Evolutionary conservation across 1,284 basidiomycete genomes (phyloP), one percentile per base, ranked within the genome.

Genomic region (Bjerkandera adusta): DNA sequence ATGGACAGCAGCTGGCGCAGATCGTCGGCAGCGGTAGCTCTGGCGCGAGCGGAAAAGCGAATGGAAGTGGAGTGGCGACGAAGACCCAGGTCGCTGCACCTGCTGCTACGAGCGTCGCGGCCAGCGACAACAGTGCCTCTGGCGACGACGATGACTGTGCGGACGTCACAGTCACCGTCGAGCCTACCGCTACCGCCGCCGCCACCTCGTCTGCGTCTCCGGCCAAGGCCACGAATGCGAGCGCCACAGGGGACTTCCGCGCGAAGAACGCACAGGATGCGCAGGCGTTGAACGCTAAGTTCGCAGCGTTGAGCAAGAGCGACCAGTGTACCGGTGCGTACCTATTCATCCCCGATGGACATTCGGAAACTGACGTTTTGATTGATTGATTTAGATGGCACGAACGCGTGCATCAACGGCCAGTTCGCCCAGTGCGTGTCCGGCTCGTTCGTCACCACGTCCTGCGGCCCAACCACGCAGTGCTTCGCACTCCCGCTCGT

Each of bases 401-500:
- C 76, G 27, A 43, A 61, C n/a, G 69, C 67, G 0, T 71, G 69
- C 48, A 53, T 69, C 24, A 55, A 54, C 27, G 55, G 55, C 24
- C 5, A n/a, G 15, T 68, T 71, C 48, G 67, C 65, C 33, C 65
- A 69, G 55, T 84, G 80, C 56, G 68, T 75, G 10, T 59, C 60
- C 30, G 68, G 67, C 30, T 64, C 68, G 52, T 81, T 79, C 50
- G 66, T 63, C 1, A 45, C 67, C 33, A 69, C 69, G 5, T 53
- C 57, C 1, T 83, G 81, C 54, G 65, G 63, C 5, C 59, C 61
- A 25, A 61, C 63, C 1, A 58, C 66, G 13, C 64, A 60, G 18
- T 84, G 81, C 60, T 68, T 70, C 34, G 79, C 79, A 5, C 73
- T 83, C 37, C 81, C 81, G 18, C 70, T 83, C 40, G 78, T 81